A percentile compares a stretch with the other conserved stretches of the same genome.
Conservation (phyloP, 1,284 basidiomycete genomes). For the Rhodotorula glutinis region DNA sequence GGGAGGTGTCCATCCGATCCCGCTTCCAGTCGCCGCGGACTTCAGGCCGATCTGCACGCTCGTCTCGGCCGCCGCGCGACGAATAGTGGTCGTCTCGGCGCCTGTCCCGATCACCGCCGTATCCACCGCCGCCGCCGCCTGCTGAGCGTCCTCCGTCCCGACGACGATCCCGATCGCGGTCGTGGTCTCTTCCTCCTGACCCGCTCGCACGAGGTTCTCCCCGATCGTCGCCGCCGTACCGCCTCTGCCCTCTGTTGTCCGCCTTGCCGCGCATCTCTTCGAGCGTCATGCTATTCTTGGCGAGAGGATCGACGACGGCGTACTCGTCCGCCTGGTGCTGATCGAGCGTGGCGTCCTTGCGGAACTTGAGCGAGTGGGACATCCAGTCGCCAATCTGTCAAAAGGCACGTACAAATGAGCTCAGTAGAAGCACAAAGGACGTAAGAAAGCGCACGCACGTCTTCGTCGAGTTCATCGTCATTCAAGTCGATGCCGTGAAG, state of each 20-base stretch:
- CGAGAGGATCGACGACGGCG: slow-evolving; percentile 33
- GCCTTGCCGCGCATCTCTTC: slow-evolving; percentile 29
- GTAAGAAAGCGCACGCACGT: slow-evolving; percentile 11
- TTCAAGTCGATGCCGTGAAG: slow-evolving; percentile 23
- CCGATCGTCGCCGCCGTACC: slow-evolving; percentile 10
- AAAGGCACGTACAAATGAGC: not conserved
- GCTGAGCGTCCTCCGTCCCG: slow-evolving; percentile 1
- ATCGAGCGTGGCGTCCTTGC: slow-evolving; percentile 43
- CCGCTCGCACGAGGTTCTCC: not conserved
- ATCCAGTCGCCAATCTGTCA: slow-evolving; percentile 36
- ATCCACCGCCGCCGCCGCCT: not conserved
- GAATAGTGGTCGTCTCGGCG: not conserved
- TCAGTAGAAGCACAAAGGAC: not conserved
- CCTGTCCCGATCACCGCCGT: not conserved
- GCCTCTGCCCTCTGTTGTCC: slow-evolving; percentile 1
- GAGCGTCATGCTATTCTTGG: slow-evolving; percentile 29
- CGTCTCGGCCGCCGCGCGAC: not conserved
- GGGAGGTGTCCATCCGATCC: slow-evolving; percentile 21
- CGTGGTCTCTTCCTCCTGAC: not conserved
- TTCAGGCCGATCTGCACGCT: slow-evolving; percentile 19
- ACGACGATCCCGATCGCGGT: not conserved
- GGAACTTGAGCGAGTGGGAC: slow-evolving; percentile 40
- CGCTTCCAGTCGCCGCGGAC: slow-evolving; percentile 28
- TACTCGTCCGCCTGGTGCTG: slow-evolving; percentile 38
- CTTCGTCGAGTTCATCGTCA: slow-evolving; percentile 32